Evolutionary conservation across 176 grass and related monocot species (phyloP).

Genomic region (Eleusine indica): DNA sequence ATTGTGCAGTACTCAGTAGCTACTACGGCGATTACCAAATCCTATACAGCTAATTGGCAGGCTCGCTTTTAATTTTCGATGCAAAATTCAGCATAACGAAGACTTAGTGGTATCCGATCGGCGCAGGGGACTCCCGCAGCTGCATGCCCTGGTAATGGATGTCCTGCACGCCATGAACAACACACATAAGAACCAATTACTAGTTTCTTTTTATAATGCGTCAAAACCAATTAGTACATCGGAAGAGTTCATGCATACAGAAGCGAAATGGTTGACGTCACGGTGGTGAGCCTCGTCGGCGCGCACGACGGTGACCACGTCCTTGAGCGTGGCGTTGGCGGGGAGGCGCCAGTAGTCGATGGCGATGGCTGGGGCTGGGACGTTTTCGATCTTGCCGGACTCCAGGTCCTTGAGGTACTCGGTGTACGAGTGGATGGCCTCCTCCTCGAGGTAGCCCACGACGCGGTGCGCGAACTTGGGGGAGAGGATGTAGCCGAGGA

Average conservation of each 20-base stretch:
- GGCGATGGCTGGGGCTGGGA: slow-evolving; percentile 76
- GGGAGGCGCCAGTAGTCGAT: slow-evolving; percentile 83
- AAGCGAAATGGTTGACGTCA: slow-evolving; percentile 81
- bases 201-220: no score
- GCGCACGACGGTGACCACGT: slow-evolving; percentile 66
- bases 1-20: slow-evolving; percentile 28
- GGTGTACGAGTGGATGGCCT: slow-evolving; percentile 79
- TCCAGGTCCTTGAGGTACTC: slow-evolving; percentile 77
- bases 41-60: slow-evolving; percentile 11
- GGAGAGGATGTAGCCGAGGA: slow-evolving; percentile 57
- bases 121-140: slow-evolving; percentile 62
- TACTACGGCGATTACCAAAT: background rate
- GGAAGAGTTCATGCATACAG: slow-evolving; percentile 26
- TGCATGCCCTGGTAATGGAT: slow-evolving; percentile 76
- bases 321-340: slow-evolving; percentile 64
- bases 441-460: slow-evolving; percentile 82
- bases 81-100: slow-evolving; percentile 24
- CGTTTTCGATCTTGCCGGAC: slow-evolving; percentile 60
- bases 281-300: slow-evolving; percentile 85
- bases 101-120: slow-evolving; percentile 64
- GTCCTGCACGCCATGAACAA: slow-evolving; percentile 48
- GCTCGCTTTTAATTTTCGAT: background rate
- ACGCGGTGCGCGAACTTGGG: slow-evolving; percentile 75
- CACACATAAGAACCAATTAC: background rate
- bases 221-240: background rate